Base-by-base conservation (phyloP, 805 yeast species). In the Ogataea paradorogensis region DNA sequence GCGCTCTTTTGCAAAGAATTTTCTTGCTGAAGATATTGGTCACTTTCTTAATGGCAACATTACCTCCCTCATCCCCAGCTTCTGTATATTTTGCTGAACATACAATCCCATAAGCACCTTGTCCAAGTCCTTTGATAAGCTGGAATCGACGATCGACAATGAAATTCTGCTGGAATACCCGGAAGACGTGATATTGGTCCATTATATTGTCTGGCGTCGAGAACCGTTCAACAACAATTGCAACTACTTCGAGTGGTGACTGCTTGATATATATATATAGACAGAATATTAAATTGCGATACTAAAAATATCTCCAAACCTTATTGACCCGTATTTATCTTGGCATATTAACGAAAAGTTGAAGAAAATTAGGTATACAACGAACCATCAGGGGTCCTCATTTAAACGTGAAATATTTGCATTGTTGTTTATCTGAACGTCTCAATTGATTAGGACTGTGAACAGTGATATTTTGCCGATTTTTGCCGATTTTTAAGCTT, bases 91-190 rank as follows among this genome's bases (percentile, higher is more conserved):
- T 78, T 13, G 99, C 99, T 1, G 95, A 84, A 57, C 97, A 91
- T 5, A 93, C 99, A 4, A 91, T 82, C 29, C 99, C 99, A 57
- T 93, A 93, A 1, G 99, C 98, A 9, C 99, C 99, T 54, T 93
- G 97, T 5, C 99, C 99, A 27, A 93, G 74, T 53, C 93, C 98
- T 56, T 90, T 86, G 43, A 88, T 87, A 51, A 93, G 74, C 57
- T 88, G 86, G 61, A 91, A 88, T 38, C 96, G 70, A 50, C 78
- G 79, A 62, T 93, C 98, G 42, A 93, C 90, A 30, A 90, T 78
- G 62, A 93, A 93, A 58, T 88, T 96, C 65, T 93, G 99, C 58
- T 85, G 85, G 66, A 78, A 84, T 27, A 84, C 90, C 50, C 80
- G 48, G 29, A 59, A 61, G 2, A 51, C 56, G 42, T 59, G 63